These are phyloP conservation scores for Coemansia sp. DNA, from an alignment of 192 early-diverging fungal species.

Conservation along the genomic window DNA sequence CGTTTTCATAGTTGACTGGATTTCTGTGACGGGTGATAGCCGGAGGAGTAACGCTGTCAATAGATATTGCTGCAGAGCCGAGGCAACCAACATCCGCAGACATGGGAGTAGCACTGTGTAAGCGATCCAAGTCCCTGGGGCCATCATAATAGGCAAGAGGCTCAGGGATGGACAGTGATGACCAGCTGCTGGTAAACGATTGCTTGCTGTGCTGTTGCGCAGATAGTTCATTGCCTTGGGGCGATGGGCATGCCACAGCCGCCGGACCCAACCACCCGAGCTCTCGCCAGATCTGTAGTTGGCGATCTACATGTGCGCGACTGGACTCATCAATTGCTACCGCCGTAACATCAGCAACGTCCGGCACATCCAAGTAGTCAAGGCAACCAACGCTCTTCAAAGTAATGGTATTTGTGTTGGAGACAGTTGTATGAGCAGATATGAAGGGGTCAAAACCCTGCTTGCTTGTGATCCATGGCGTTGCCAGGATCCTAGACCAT, in stretches of 20 bases:
- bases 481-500: conserved; percentile 24
- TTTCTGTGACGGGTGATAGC: background rate
- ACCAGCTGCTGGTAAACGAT: conserved; percentile 12
- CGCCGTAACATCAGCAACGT: background rate
- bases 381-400: conserved; percentile 4
- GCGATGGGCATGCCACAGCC: background rate
- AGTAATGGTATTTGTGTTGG: conserved; percentile 19
- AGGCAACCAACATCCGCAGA: background rate
- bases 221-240: background rate
- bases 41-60: background rate
- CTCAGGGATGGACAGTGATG: conserved; percentile 24
- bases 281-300: conserved; percentile 5
- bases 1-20: background rate
- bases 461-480: conserved; percentile 29
- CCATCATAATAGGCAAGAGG: background rate
- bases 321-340: background rate
- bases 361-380: background rate
- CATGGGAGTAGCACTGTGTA: background rate
- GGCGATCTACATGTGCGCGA: background rate
- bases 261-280: conserved; percentile 21
- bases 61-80: background rate
- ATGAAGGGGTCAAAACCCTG: conserved; percentile 29
- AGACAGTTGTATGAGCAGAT: conserved; percentile 16
- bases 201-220: background rate
- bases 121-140: background rate